Evolutionary conservation across 208 protist genomes (phyloP).

Genomic region (Trypanosoma theileri): DNA sequence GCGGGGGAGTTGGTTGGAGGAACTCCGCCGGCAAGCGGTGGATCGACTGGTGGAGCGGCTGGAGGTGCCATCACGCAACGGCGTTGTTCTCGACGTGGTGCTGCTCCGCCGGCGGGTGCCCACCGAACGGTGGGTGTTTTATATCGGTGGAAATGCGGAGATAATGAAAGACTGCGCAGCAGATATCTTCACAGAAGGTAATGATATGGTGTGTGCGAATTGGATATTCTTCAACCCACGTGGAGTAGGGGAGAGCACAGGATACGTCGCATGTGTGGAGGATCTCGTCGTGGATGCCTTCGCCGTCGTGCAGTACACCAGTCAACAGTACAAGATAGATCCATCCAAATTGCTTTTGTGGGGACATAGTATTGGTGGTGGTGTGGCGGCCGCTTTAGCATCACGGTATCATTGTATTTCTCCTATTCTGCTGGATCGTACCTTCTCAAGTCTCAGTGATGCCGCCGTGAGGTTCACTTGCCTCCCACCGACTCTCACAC

Average conservation of each 20-base stretch:
- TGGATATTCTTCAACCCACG: constrained; percentile 79
- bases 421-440: constrained; percentile 69
- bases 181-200: constrained; percentile 22
- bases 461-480: constrained; percentile 65
- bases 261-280: constrained; percentile 43
- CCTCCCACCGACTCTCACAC: constrained; percentile 44
- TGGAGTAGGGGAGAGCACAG: constrained; percentile 70
- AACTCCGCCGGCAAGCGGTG: constrained; percentile 11
- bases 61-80: constrained; percentile 27
- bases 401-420: constrained; percentile 25
- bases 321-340: constrained; percentile 38
- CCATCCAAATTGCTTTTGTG: constrained; percentile 55
- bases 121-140: constrained; percentile 64
- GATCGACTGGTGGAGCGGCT: constrained; percentile 27
- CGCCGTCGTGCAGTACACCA: constrained; percentile 40
- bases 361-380: constrained; percentile 84
- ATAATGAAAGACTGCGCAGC: constrained; percentile 56
- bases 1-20: constrained; percentile 31
- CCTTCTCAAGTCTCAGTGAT: constrained; percentile 75
- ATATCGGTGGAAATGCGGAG: constrained; percentile 83
- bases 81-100: constrained; percentile 48
- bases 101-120: constrained; percentile 34
- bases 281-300: constrained; percentile 68
- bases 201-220: constrained; percentile 49
- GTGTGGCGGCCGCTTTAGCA: constrained; percentile 55